Evolutionary conservation across 2,329 filamentous ascomycete species (phyloP), one percentile per base, ranked within the genome.

Genomic region (Talaromyces rugulosus): DNA sequence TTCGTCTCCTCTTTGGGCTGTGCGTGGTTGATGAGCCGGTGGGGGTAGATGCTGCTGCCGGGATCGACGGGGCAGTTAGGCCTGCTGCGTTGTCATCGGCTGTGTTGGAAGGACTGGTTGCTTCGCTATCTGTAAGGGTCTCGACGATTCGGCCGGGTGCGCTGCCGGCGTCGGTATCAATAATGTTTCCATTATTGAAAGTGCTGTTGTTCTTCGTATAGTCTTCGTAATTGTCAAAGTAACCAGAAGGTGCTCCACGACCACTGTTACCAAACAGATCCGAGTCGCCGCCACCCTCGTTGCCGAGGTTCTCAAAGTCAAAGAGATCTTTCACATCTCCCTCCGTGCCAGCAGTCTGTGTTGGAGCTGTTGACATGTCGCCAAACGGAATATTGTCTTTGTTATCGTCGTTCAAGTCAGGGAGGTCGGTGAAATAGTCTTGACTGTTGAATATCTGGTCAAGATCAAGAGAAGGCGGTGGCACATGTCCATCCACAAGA

Each of bases 391-490:
- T 12, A 66, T 62, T 27, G 63, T 63, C 44, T 65, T 58, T 44
- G 67, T 50, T 63, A 36, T 72, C 71, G 34, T 72, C 71, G 34
- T 75, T 71, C 27, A 70, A 58, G 34, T 75, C 73, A 14, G 64
- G 69, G 56, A 77, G 69, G 57, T 80, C 77, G 27, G 80, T 77
- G 64, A 85, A 85, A 67, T 83, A 85, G 65, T 85, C 82, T 30
- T 81, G 76, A 60, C 75, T 81, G 65, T 84, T 82, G 63, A 87
- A 81, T 63, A 87, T 84, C n/a, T 78, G 76, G 65, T 85, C 83
- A 2, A 87, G 78, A 63, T 87, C 84, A 42, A 86, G 77, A 4
- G 76, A 73, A 1, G 78, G 77, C 30, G 77, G 77, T 5, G 74
- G 75, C 2, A 82, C 72, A 40, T 69, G 74, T 14, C 72, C 73